Evolutionary conservation across 2,329 filamentous ascomycete species (phyloP).

Genomic region (Aureobasidium sp.): DNA sequence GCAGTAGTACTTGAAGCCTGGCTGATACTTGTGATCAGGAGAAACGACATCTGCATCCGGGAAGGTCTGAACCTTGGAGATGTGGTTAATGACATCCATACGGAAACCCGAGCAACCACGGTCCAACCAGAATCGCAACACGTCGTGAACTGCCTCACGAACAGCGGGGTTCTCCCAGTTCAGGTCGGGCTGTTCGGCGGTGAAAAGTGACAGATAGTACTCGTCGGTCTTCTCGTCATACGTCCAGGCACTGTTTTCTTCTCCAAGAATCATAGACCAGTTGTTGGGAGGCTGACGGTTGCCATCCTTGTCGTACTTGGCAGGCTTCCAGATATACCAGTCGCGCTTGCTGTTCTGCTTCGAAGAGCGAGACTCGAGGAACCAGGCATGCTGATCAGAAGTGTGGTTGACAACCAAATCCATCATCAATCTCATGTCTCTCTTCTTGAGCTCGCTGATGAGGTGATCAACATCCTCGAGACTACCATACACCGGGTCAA

Average conservation of each 20-base stretch:
- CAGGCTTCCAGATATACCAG: slow-evolving; percentile 58
- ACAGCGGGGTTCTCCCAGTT: slow-evolving; percentile 41
- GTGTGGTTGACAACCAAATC: slow-evolving; percentile 40
- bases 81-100: slow-evolving; percentile 42
- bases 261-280: slow-evolving; percentile 32
- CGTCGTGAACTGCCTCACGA: slow-evolving; percentile 36
- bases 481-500: slow-evolving; percentile 39
- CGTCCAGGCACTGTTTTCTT: slow-evolving; percentile 30
- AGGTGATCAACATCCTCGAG: slow-evolving; percentile 38
- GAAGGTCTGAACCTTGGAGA: slow-evolving; percentile 36
- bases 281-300: slow-evolving; percentile 51
- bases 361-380: slow-evolving; percentile 44
- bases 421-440: slow-evolving; percentile 42
- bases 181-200: slow-evolving; percentile 38
- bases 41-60: slow-evolving; percentile 34
- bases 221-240: slow-evolving; percentile 39
- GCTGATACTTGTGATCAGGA: slow-evolving; percentile 35
- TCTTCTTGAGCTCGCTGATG: slow-evolving; percentile 33
- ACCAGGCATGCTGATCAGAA: slow-evolving; percentile 45
- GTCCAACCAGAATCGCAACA: slow-evolving; percentile 40
- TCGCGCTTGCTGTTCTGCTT: slow-evolving; percentile 46
- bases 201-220: slow-evolving; percentile 40
- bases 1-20: slow-evolving; percentile 42
- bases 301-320: slow-evolving; percentile 45
- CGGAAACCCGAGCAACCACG: slow-evolving; percentile 39